These are phyloP conservation scores for Fraxinus floribunda DNA, from an alignment of 305 asterid genomes.

Conservation along the genomic window DNA sequence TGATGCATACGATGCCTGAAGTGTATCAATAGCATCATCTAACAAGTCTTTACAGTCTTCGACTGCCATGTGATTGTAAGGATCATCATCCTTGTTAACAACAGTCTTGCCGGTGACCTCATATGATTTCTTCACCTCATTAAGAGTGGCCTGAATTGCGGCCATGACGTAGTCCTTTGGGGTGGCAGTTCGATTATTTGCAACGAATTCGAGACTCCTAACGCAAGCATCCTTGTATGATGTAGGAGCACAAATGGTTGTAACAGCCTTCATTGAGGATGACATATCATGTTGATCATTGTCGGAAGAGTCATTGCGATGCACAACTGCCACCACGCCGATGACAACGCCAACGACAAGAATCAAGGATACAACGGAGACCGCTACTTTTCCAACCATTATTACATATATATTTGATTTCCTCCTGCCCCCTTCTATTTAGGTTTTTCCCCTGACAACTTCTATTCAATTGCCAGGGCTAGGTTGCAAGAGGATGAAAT, in stretches of 20 bases:
- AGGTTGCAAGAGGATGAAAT: not conserved
- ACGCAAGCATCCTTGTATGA: constrained; percentile 50
- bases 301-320: not conserved
- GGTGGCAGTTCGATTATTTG: constrained; percentile 51
- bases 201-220: constrained; percentile 32
- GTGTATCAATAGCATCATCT: constrained; percentile 40
- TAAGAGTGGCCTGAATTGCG: constrained; percentile 34
- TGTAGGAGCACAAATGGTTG: constrained; percentile 51
- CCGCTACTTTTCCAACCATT: constrained; percentile 31
- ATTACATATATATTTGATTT: not conserved
- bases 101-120: constrained; percentile 24
- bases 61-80: constrained; percentile 35
- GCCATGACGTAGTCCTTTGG: constrained; percentile 55
- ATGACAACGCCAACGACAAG: constrained; percentile 44
- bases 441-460: not conserved
- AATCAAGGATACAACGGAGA: constrained; percentile 36
- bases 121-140: constrained; percentile 35
- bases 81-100: constrained; percentile 38
- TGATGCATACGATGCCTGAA: constrained; percentile 34
- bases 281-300: not conserved
- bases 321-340: constrained; percentile 40
- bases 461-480: not conserved
- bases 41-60: constrained; percentile 62
- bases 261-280: constrained; percentile 45
- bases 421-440: not conserved